A percentile compares a stretch with the other conserved stretches of the same genome.
Conservation (phyloP, 2,329 filamentous ascomycete genomes). For the Cladosporium halotolerans region DNA sequence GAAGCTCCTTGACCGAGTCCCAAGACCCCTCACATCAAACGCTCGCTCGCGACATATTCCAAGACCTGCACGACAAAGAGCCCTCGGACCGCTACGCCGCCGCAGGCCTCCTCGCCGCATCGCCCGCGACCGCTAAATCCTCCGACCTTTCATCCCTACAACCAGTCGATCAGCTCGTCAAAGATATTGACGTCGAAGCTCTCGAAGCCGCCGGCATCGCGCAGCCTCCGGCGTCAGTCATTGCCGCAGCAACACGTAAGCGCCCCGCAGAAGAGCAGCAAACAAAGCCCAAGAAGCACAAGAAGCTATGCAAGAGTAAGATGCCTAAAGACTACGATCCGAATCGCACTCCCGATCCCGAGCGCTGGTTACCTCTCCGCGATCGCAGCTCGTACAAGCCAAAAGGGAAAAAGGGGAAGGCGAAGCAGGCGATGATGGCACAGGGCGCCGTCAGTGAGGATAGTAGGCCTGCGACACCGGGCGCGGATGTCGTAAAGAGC, state of each 20-base stretch:
- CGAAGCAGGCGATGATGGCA: constrained; percentile 59
- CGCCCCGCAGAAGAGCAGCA: constrained; percentile 39
- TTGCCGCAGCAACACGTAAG: constrained; percentile 39
- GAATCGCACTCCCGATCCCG: constrained; percentile 75
- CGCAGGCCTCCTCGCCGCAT: constrained; percentile 79
- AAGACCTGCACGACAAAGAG: constrained; percentile 59
- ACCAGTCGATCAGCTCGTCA: constrained; percentile 55
- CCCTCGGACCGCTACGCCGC: constrained; percentile 62
- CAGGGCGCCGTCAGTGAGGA: constrained; percentile 82
- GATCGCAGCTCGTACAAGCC: constrained; percentile 81
- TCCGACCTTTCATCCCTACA: constrained; percentile 53
- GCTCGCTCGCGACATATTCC: constrained; percentile 73
- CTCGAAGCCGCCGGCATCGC: constrained; percentile 62
- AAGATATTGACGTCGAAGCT: constrained; percentile 53
- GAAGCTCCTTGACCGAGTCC: constrained; percentile 74
- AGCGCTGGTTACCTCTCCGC: constrained; percentile 85
- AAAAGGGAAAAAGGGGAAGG: constrained; percentile 84
- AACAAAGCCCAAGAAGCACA: constrained; percentile 46
- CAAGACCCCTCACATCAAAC: constrained; percentile 60
- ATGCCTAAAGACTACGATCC: constrained; percentile 70
- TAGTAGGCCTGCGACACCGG: constrained; percentile 28
- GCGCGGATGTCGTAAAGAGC: constrained; percentile 38
- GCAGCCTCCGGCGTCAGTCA: constrained; percentile 28
- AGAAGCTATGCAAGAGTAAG: constrained; percentile 53
- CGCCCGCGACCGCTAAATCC: constrained; percentile 50